Percentiles rank a stretch among this genome's conserved stretches.
phyloP scores from a whole-genome alignment of 2,329 filamentous ascomycete species.

The Stachybotrys chartarum region DNA sequence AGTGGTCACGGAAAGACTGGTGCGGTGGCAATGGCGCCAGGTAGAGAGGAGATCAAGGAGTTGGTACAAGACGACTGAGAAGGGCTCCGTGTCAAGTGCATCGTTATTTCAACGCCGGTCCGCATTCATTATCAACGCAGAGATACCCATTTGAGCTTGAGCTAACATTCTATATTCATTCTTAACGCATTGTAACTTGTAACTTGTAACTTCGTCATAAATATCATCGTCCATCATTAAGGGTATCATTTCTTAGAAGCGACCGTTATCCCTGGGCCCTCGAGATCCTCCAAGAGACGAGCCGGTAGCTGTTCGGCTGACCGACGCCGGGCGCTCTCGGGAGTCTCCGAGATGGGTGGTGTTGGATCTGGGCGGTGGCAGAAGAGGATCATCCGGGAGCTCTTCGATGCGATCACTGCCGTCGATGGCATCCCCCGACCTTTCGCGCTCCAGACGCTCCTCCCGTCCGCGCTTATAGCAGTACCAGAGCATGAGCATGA shows the following conservation, averaged over 20 bases:
- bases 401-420: conserved; percentile 38
- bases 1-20: conserved; percentile 37
- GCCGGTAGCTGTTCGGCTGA: not conserved
- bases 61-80: conserved; percentile 54
- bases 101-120: not conserved
- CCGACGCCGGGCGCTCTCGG: not conserved
- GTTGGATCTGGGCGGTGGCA: conserved; percentile 16
- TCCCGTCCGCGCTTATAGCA: conserved; percentile 93
- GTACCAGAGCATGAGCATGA: conserved; percentile 95
- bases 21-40: conserved; percentile 33
- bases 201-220: not conserved
- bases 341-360: not conserved
- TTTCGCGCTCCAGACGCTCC: conserved; percentile 62
- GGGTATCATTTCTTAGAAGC: not conserved
- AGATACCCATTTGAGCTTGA: conserved; percentile 18
- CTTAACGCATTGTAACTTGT: too few species aligned
- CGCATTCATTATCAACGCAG: conserved; percentile 1
- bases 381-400: conserved; percentile 38
- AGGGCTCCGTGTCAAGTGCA: not conserved
- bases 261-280: too few species aligned
- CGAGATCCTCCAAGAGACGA: not conserved
- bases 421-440: conserved; percentile 27
- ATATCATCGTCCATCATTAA: not conserved
- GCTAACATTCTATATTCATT: not conserved
- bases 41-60: conserved; percentile 56